Evolutionary conservation across 495 filamentous ascomycete genomes (phyloP), one percentile per base, ranked within the genome.

Genomic region (Darksidea phi): DNA sequence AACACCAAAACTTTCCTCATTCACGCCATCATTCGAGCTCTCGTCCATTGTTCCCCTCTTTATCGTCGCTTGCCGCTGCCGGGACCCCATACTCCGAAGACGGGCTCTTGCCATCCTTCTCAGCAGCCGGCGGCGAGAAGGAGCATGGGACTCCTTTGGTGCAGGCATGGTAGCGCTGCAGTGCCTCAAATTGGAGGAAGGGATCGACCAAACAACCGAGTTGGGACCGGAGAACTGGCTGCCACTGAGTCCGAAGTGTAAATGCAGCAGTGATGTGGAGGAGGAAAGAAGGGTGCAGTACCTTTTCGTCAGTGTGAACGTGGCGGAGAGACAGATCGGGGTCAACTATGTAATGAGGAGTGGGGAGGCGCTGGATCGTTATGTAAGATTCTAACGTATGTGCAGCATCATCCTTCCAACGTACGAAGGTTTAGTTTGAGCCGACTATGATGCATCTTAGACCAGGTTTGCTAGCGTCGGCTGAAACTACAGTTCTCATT

Each of bases 1-100:
- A 13, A 57, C 42, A 56, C 49, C 45, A 8, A 34, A 51, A 36
- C 64, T 53, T 1, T 20, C 64, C 1, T 64, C 65, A 15, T 68
- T 68, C 48, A 51, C 60, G 13, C 65, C 65, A 36, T 69, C 67
- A n/a, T 69, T 66, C 51, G 67, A 69, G 37, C 50, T 67, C 20
- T 63, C 59, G 12, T 58, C 63, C 4, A 69, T 69, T 24, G 59
- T 67, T 0, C 67, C 67, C 4, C 55, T 69, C 17, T 69, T 69
- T 48, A 7, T 69, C n/a, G 49, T 51, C 24, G 55, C 67, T 13
- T 63, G 57, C 63, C 49, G 57, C 12, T 69, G 67, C 38, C 63
- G 67, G 2, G 67, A 69, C 26, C 67, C 67, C 10, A 23, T 61
- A 2, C 17, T 69, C 2, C 63, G 67, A 0, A 34, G 67, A 28